These are phyloP conservation scores for Knoxdaviesia capensis DNA, from an alignment of 2,329 filamentous ascomycete genomes.

Conservation along the genomic window DNA sequence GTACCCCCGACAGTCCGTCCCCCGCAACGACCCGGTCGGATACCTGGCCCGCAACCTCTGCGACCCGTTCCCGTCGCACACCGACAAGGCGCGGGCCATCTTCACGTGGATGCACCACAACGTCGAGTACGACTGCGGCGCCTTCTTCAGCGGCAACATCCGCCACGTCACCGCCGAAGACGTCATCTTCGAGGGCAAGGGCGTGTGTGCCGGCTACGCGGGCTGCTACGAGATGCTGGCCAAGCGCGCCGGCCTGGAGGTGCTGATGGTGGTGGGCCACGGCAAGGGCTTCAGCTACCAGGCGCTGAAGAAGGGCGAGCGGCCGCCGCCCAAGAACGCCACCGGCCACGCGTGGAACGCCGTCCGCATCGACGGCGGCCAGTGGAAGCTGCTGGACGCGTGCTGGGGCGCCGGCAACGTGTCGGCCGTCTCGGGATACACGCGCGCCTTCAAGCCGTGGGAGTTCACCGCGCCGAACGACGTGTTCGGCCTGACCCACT, in stretches of 20 bases:
- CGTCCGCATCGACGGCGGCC: constrained; percentile 64
- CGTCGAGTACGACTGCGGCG: constrained; percentile 60
- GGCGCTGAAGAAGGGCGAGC: constrained; percentile 39
- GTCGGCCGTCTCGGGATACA: constrained; percentile 32
- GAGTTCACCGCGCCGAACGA: constrained; percentile 49
- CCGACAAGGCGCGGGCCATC: constrained; percentile 81
- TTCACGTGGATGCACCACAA: constrained; percentile 96
- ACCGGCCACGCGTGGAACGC: constrained; percentile 82
- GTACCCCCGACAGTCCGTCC: constrained; percentile 54
- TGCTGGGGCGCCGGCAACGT: constrained; percentile 84
- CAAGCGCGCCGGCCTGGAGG: constrained; percentile 58
- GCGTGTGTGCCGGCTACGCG: constrained; percentile 86
- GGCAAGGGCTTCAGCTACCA: constrained; percentile 70
- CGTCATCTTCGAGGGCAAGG: constrained; percentile 56
- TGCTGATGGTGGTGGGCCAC: constrained; percentile 53
- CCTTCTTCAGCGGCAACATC: constrained; percentile 57
- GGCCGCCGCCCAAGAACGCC: constrained; percentile 40
- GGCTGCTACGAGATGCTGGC: constrained; percentile 64
- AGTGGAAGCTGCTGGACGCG: constrained; percentile 79
- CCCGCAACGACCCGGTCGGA: constrained; percentile 40
- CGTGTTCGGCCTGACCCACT: constrained; percentile 65
- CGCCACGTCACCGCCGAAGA: constrained; percentile 47
- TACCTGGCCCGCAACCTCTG: constrained; percentile 67
- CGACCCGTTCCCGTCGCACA: constrained; percentile 55
- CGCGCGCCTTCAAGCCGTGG: constrained; percentile 43